Conservation (phyloP, 1,284 basidiomycete species). For the Trichosporon coremiiforme region DNA sequence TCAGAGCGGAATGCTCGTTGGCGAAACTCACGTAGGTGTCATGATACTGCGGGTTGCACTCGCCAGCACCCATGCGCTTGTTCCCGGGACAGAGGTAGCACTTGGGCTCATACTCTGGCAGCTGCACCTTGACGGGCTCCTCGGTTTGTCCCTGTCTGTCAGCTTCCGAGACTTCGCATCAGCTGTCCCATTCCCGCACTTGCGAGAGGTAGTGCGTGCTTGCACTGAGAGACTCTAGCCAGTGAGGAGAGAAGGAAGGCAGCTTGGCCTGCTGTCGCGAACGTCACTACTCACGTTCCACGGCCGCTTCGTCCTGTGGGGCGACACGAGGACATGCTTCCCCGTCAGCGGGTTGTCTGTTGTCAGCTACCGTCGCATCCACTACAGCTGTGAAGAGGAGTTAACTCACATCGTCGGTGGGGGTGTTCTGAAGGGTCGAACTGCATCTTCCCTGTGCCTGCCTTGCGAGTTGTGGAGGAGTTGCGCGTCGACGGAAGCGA, state of each 20-base stretch:
- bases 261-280: too few relatives aligned
- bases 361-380: slow-evolving; percentile 4
- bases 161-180: neutral
- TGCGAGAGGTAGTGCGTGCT: too few relatives aligned
- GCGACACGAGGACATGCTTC: slow-evolving; percentile 74
- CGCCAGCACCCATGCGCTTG: slow-evolving; percentile 68
- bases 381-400: too few relatives aligned
- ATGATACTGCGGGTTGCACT: slow-evolving; percentile 69
- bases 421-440: slow-evolving; percentile 54
- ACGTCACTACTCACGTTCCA: slow-evolving; percentile 44
- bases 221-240: too few relatives aligned
- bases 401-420: slow-evolving; percentile 49
- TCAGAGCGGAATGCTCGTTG: neutral
- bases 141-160: slow-evolving; percentile 79
- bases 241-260: too few relatives aligned
- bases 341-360: slow-evolving; percentile 56
- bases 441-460: neutral
- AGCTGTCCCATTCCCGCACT: too few relatives aligned
- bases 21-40: slow-evolving; percentile 63
- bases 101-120: slow-evolving; percentile 71
- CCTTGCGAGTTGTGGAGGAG: too few relatives aligned
- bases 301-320: slow-evolving; percentile 63
- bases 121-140: slow-evolving; percentile 60
- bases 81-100: slow-evolving; percentile 95
- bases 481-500: too few relatives aligned